Conservation (phyloP, 164 flowering plant genomes). For the Aristolochia californica region DNA sequence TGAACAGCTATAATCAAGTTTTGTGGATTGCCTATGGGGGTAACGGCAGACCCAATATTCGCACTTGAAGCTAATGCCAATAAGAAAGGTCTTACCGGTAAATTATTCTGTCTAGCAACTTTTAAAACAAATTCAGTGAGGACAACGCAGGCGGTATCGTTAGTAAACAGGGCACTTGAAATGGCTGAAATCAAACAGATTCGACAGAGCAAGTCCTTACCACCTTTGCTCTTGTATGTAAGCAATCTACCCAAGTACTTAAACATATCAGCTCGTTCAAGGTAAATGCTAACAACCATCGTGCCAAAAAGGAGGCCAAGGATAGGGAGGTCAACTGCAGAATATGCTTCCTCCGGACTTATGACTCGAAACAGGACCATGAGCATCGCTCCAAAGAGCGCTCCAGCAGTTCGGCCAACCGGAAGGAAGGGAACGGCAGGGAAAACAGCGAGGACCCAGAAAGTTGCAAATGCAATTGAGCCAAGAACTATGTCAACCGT, state of each 20-base stretch:
- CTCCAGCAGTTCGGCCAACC: constrained; percentile 82
- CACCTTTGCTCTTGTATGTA: constrained; percentile 64
- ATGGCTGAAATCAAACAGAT: constrained; percentile 69
- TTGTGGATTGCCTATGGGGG: constrained; percentile 93
- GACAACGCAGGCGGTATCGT: constrained; percentile 81
- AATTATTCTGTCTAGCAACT: constrained; percentile 67
- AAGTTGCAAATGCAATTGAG: constrained; percentile 56
- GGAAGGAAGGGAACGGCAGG: constrained; percentile 86
- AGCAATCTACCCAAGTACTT: constrained; percentile 61
- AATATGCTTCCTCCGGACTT: constrained; percentile 70
- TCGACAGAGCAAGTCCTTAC: constrained; percentile 63
- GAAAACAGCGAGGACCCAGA: constrained; percentile 85
- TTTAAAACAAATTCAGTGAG: constrained; percentile 77
- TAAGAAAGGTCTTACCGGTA: constrained; percentile 78
- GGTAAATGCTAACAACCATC: constrained; percentile 79
- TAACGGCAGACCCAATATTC: constrained; percentile 81
- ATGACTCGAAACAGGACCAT: constrained; percentile 74
- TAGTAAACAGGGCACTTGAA: constrained; percentile 84
- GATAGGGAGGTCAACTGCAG: constrained; percentile 77
- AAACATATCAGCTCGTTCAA: constrained; percentile 87
- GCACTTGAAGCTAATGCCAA: constrained; percentile 87
- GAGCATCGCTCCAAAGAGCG: constrained; percentile 71
- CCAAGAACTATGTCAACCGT: constrained; percentile 53
- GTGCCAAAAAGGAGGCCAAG: constrained; percentile 89
- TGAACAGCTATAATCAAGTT: constrained; percentile 79